Evolutionary conservation across 306 rosid species (phyloP).

Genomic region (Gynostemma pentaphyllum): DNA sequence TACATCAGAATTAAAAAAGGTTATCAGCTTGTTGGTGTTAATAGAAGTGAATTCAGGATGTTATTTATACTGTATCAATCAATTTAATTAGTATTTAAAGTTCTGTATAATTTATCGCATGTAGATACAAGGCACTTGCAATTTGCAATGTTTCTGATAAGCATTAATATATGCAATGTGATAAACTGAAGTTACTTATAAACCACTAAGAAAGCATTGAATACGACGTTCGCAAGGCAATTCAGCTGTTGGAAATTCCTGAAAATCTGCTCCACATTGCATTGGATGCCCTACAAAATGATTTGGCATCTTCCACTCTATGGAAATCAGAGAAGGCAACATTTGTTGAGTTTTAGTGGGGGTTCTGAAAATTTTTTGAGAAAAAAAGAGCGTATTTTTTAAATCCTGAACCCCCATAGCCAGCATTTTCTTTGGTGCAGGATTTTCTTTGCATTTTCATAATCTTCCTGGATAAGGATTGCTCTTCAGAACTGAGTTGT

Average conservation of each 20-base stretch:
- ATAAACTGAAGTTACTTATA: background rate
- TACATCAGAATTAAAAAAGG: background rate
- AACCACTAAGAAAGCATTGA: slow-evolving; percentile 14
- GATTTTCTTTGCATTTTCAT: slow-evolving; percentile 89
- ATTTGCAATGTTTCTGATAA: too few relatives aligned
- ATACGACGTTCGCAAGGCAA: slow-evolving; percentile 17
- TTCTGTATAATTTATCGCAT: too few relatives aligned
- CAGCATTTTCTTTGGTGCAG: slow-evolving; percentile 99
- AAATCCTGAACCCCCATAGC: slow-evolving; percentile 78
- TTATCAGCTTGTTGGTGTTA: background rate
- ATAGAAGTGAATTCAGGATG: background rate
- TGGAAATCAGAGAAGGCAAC: slow-evolving; percentile 13
- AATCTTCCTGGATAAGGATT: slow-evolving; percentile 72
- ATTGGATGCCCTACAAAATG: slow-evolving; percentile 3
- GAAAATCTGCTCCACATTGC: slow-evolving; percentile 1
- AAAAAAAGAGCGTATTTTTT: slow-evolving; percentile 39
- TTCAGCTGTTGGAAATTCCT: slow-evolving; percentile 11
- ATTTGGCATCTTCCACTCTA: background rate
- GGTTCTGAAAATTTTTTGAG: slow-evolving; percentile 48
- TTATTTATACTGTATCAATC: too few relatives aligned
- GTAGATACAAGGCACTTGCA: too few relatives aligned
- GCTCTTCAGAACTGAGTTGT: slow-evolving; percentile 61
- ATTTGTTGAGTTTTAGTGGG: slow-evolving; percentile 65
- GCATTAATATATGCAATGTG: background rate
- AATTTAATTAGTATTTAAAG: too few relatives aligned